These are phyloP conservation scores for Solanum chilense DNA, from an alignment of 257 asterid genomes.

Conservation along the genomic window DNA sequence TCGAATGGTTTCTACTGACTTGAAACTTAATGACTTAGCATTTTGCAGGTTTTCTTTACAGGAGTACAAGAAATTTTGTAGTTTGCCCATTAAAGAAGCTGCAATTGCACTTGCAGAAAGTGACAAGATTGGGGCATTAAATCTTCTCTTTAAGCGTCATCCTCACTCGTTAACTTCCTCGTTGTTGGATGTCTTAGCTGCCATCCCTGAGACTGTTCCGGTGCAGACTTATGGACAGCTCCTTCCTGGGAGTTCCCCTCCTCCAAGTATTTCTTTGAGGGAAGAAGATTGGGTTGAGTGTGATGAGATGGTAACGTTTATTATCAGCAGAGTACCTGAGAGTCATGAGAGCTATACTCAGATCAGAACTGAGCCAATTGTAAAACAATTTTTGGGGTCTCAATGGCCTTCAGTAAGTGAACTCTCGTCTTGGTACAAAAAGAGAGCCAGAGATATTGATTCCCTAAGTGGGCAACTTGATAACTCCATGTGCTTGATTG, in stretches of 20 bases:
- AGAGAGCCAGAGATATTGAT: conserved; percentile 88
- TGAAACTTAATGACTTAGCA: conserved; percentile 55
- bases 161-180: conserved; percentile 68
- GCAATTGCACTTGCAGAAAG: conserved; percentile 77
- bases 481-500: conserved; percentile 72
- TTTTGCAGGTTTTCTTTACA: conserved; percentile 78
- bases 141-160: conserved; percentile 89
- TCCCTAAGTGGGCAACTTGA: conserved; percentile 86
- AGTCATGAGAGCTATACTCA: conserved; percentile 33
- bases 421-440: conserved; percentile 83
- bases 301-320: conserved; percentile 45
- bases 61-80: conserved; percentile 78
- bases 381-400: conserved; percentile 43
- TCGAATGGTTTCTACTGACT: conserved; percentile 39
- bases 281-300: conserved; percentile 97
- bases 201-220: conserved; percentile 94
- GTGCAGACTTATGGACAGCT: conserved; percentile 82
- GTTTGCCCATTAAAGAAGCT: conserved; percentile 50
- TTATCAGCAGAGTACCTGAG: conserved; percentile 25
- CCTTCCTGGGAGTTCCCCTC: conserved; percentile 85
- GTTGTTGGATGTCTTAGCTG: conserved; percentile 81
- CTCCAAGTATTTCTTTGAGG: conserved; percentile 49
- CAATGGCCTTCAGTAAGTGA: conserved; percentile 80
- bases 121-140: conserved; percentile 93
- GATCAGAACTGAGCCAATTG: conserved; percentile 67